A percentile compares a stretch with the other conserved stretches of the same genome.
These are phyloP conservation scores for Alternaria conjuncta DNA, from an alignment of 2,329 filamentous ascomycete species.

Conservation along the genomic window DNA sequence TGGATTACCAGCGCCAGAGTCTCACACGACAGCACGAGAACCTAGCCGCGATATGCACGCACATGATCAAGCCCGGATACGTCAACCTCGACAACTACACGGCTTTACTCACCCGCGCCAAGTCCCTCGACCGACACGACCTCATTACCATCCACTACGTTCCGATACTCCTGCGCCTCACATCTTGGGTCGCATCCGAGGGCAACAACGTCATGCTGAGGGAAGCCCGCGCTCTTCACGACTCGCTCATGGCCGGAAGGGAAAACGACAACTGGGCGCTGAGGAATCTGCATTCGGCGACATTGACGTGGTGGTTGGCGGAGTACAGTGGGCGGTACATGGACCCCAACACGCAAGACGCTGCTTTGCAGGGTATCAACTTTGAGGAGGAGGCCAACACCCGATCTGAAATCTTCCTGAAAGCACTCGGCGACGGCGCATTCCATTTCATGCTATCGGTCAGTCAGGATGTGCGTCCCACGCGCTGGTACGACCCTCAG, in stretches of 20 bases:
- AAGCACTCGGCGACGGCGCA: conserved; percentile 83
- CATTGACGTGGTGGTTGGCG: conserved; percentile 85
- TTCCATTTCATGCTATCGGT: conserved; percentile 91
- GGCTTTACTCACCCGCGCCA: conserved; percentile 71
- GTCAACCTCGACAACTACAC: conserved; percentile 75
- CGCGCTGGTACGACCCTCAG: conserved; percentile 87
- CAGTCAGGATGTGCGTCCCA: conserved; percentile 78
- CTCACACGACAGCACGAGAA: conserved; percentile 89
- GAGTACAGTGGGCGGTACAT: conserved; percentile 92
- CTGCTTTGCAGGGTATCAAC: conserved; percentile 60
- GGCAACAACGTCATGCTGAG: conserved; percentile 68
- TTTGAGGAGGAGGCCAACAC: conserved; percentile 71
- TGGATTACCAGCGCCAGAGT: conserved; percentile 80
- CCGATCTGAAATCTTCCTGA: conserved; percentile 74
- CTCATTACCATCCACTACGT: conserved; percentile 78
- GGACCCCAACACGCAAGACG: conserved; percentile 69
- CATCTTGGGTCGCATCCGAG: conserved; percentile 78
- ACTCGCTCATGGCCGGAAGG: conserved; percentile 68
- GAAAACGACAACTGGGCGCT: conserved; percentile 76
- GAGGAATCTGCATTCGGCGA: conserved; percentile 77
- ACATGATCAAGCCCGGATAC: conserved; percentile 77
- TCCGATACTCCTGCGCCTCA: conserved; percentile 77
- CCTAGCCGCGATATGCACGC: conserved; percentile 78
- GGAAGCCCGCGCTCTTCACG: conserved; percentile 74
- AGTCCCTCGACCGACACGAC: conserved; percentile 78